These are phyloP conservation scores for Cymbopogon flexuosus DNA, from an alignment of 202 grass and related monocot genomes.

Conservation along the genomic window DNA sequence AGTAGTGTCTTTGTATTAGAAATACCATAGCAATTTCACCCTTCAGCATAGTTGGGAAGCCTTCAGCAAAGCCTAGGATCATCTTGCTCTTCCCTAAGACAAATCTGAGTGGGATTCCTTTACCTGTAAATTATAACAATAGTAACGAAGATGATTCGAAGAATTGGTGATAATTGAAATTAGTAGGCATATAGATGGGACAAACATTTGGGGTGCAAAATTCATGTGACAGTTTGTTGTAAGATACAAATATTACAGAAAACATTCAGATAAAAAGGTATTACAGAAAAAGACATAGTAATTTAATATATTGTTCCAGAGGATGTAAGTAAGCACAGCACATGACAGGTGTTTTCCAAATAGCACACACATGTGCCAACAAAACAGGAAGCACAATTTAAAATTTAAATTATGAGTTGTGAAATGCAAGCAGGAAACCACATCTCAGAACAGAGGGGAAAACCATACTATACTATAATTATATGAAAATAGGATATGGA, in stretches of 20 bases:
- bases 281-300: neutral
- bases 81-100: slow-evolving; percentile 94
- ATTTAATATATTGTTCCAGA: neutral
- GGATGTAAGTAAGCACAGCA: slow-evolving; percentile 8
- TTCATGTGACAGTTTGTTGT: neutral
- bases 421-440: neutral
- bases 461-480: neutral
- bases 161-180: neutral
- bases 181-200: slow-evolving; percentile 13
- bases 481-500: neutral
- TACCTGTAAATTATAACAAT: slow-evolving; percentile 54
- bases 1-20: neutral
- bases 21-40: slow-evolving; percentile 91
- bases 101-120: slow-evolving; percentile 76
- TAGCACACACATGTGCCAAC: neutral
- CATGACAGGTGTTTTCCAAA: neutral
- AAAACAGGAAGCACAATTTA: neutral
- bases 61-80: slow-evolving; percentile 93
- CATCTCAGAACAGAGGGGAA: neutral
- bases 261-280: neutral
- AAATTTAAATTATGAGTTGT: slow-evolving; percentile 1
- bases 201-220: neutral
- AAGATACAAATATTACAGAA: slow-evolving; percentile 12
- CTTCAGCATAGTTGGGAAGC: slow-evolving; percentile 83
- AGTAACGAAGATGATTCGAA: slow-evolving; percentile 28